Conservation (phyloP, 345 rosid genomes). For the Hibiscus trionum region DNA sequence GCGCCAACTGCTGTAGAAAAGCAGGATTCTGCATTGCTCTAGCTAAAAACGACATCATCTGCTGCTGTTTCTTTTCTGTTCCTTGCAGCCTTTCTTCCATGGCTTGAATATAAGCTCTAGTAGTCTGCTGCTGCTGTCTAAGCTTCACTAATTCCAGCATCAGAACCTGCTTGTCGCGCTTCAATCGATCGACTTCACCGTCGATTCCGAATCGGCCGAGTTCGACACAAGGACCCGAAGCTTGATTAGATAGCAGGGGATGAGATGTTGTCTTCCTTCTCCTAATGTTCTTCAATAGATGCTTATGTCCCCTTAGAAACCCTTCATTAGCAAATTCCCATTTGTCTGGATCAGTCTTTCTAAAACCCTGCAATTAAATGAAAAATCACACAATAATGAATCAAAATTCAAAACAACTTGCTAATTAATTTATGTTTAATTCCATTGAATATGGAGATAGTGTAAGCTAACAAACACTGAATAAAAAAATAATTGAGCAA, state of each 20-base stretch:
- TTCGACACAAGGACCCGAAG: slow-evolving; percentile 43
- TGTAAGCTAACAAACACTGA: background rate
- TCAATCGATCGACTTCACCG: slow-evolving; percentile 38
- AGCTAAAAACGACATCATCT: slow-evolving; percentile 80
- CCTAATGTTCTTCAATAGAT: slow-evolving; percentile 59
- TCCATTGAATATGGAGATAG: background rate
- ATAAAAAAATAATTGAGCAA: background rate
- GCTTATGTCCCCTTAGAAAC: slow-evolving; percentile 61
- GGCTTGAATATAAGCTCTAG: slow-evolving; percentile 44
- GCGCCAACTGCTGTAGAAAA: slow-evolving; percentile 45
- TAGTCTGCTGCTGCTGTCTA: slow-evolving; percentile 60
- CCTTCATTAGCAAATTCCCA: slow-evolving; percentile 90
- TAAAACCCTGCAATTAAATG: slow-evolving; percentile 48
- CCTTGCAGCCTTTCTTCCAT: slow-evolving; percentile 64
- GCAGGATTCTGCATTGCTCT: slow-evolving; percentile 63
- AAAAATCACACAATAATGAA: background rate
- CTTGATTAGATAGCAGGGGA: slow-evolving; percentile 22
- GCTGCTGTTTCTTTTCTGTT: slow-evolving; percentile 69
- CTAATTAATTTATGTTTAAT: background rate
- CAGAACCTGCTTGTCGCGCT: slow-evolving; percentile 53
- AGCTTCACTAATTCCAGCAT: slow-evolving; percentile 59
- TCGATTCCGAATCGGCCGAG: slow-evolving; percentile 42
- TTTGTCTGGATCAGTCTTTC: slow-evolving; percentile 73
- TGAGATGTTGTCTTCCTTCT: slow-evolving; percentile 49
- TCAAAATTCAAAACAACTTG: background rate